Percentiles rank a stretch among this genome's conserved stretches.
These are phyloP conservation scores for Stentor coeruleus DNA, from an alignment of 73 alveolate genomes.

Conservation along the genomic window DNA sequence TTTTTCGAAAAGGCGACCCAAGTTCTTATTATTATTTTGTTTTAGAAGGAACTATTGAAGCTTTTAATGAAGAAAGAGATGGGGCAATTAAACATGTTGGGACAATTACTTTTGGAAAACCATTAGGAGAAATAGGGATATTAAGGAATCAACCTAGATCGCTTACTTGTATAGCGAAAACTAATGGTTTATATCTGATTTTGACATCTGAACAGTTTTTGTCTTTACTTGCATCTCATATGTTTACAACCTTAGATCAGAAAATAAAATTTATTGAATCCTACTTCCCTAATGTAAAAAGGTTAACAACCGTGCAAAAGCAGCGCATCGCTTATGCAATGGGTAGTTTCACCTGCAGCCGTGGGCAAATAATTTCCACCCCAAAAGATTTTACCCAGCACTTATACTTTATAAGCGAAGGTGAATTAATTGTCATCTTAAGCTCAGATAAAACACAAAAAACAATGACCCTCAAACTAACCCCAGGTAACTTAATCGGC, in stretches of 20 bases:
- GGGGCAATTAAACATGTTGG: not conserved
- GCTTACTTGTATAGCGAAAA: not conserved
- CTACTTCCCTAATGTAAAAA: not conserved
- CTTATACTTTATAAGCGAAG: not conserved
- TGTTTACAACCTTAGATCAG: not conserved
- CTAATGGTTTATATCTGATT: not conserved
- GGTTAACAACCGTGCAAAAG: not conserved
- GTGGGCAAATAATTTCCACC: not conserved
- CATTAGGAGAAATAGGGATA: conserved; percentile 18
- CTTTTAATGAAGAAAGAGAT: not conserved
- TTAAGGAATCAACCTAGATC: not conserved
- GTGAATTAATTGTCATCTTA: not conserved
- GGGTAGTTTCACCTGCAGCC: not conserved
- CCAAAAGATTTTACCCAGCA: not conserved
- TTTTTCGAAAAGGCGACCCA: conserved; percentile 17
- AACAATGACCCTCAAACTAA: not conserved
- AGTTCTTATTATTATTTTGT: not conserved
- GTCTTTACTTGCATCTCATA: not conserved
- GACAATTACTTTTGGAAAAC: not conserved
- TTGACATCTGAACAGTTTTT: not conserved
- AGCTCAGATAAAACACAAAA: too few species aligned
- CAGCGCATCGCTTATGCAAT: conserved; percentile 3
- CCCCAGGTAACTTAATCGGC: not conserved
- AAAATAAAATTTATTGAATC: not conserved
- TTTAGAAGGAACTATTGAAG: not conserved